Evolutionary conservation across 306 rosid species (phyloP).

Genomic region (Citrullus amarus): DNA sequence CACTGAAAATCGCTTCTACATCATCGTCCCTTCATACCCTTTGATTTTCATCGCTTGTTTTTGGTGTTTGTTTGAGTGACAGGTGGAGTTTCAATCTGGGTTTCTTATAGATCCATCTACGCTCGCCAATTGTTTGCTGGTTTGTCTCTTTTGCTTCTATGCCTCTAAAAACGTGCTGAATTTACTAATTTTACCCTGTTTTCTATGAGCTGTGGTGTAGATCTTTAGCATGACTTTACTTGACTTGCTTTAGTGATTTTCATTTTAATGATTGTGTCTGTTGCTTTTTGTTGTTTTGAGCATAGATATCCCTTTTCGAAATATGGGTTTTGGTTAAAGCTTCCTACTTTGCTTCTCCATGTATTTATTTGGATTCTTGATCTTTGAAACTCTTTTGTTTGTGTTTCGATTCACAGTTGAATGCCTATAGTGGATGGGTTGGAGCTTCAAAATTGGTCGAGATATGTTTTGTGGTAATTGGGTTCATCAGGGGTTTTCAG

Average conservation of each 20-base stretch:
- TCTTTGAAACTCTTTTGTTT: not conserved
- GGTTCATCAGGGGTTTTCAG: not conserved
- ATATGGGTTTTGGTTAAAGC: not conserved
- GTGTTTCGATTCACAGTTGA: slow-evolving; percentile 4
- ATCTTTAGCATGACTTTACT: not conserved
- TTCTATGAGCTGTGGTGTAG: not conserved
- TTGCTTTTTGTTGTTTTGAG: not conserved
- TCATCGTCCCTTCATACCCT: not conserved
- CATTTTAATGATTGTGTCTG: not conserved
- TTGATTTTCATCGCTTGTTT: not conserved
- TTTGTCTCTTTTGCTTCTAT: not conserved
- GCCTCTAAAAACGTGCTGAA: not conserved
- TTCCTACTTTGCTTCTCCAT: not conserved
- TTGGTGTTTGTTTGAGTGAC: not conserved
- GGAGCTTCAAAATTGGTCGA: slow-evolving; percentile 4
- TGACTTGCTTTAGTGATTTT: not conserved
- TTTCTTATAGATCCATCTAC: slow-evolving; percentile 7
- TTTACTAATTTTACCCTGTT: not conserved
- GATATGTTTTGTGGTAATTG: not conserved
- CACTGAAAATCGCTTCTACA: not conserved
- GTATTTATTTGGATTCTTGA: not conserved
- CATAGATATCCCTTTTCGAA: not conserved
- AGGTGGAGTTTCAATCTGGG: not conserved
- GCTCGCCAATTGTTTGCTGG: not conserved
- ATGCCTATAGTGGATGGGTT: not conserved